Conservation (phyloP, 768 basidiomycete species). For the Calocera cornea region DNA sequence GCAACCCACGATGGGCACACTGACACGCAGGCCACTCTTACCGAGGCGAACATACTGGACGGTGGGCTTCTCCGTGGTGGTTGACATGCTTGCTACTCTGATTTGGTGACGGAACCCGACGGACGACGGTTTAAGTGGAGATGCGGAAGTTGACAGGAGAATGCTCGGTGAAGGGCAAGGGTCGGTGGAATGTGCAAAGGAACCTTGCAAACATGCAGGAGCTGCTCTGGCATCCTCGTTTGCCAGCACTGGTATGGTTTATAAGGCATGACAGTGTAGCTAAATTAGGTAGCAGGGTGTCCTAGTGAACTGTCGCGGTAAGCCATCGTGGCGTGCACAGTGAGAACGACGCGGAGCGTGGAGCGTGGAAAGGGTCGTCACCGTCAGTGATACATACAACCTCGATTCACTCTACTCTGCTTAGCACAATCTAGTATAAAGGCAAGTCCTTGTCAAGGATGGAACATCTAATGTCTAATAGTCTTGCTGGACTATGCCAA, state of each 20-base stretch:
- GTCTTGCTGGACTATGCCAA: background rate
- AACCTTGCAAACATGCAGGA: background rate
- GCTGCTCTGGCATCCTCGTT: background rate
- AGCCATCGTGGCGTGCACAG: too few species aligned
- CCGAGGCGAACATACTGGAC: conserved; percentile 25
- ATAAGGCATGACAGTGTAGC: too few species aligned
- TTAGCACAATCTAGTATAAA: too few species aligned
- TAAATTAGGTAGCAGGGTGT: too few species aligned
- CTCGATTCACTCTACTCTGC: too few species aligned
- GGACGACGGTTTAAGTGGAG: background rate
- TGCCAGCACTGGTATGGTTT: background rate
- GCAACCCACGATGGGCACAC: conserved; percentile 24
- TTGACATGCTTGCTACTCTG: background rate
- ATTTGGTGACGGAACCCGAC: background rate
- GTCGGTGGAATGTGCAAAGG: background rate
- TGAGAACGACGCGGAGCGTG: too few species aligned
- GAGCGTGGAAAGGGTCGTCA: too few species aligned
- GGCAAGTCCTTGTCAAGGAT: background rate
- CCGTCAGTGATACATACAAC: too few species aligned
- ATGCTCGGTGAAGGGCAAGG: background rate
- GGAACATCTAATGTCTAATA: background rate
- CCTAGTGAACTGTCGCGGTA: too few species aligned
- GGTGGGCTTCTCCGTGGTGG: conserved; percentile 12
- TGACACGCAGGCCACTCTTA: conserved; percentile 25
- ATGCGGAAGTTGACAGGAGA: background rate